Base-by-base conservation (phyloP, 305 asterid genomes). In the Nicotiana rustica region DNA sequence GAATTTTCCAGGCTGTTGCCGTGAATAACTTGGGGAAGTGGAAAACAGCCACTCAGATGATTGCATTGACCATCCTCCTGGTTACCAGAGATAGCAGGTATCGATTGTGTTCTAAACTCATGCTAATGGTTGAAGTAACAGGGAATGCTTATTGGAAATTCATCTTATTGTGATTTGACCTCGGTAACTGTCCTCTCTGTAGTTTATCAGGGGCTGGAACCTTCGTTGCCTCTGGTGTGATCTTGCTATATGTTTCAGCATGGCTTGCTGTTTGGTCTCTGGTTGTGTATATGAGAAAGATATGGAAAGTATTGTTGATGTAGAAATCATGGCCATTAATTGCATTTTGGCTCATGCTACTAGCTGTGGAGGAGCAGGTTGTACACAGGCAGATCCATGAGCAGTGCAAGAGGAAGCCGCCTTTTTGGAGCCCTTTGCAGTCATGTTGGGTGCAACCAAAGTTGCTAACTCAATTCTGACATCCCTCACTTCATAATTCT, bases 21-120 rank as follows among this genome's bases (percentile, higher is more conserved):
- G 99, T 95, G 55, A 95, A 93, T 86, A 94, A 88, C 88, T 86
- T 95, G 89, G 99, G 99, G 44, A 95, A 95, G 86, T 95, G 99
- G 99, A 95, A 95, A 90, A 94, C 99, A 65, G 98, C 98, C 64
- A 85, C 97, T 21, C 99, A 95, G 92, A 95, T 95, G 99, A 86
- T 65, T 79, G 92, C 99, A 67, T 83, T 95, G 88, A 94, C 95
- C 76, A 87, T 93, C 82, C 93, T 95, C 80, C 90, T 95, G 83
- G 97, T 95, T 52, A 84, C 95, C 76, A 91, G 98, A 87, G 98
- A 93, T 69, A 85, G 91, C 95, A 93, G 98, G 99, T 94, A 47
- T 21, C 17, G 73, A 33, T n/a, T 81, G 68, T 82, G 9, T 79
- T 75, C 41, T 35, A 9, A 12, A 59, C 35, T 68, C 36, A 56